A percentile compares a stretch with the other conserved stretches of the same genome.
Conservation (phyloP, 148 eudicot species). For the Agrostemma githago region DNA sequence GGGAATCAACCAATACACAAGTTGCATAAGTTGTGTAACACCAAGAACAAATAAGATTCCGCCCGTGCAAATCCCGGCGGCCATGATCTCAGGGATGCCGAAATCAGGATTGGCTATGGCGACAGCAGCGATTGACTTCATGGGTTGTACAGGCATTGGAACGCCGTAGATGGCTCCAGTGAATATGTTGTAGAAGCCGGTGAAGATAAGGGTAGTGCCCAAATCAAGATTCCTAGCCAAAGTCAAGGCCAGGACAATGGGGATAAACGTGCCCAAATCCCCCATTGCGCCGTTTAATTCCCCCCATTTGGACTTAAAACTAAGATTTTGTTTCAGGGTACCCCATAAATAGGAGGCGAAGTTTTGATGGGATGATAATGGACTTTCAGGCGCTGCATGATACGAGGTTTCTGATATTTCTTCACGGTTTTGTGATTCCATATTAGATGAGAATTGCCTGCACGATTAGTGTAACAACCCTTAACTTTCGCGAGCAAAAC, state of each 20-base stretch:
- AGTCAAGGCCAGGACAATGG: conserved; percentile 72
- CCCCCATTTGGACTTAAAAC: conserved; percentile 63
- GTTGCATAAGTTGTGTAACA: conserved; percentile 68
- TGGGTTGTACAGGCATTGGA: conserved; percentile 95
- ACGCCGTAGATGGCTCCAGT: conserved; percentile 78
- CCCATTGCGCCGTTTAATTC: conserved; percentile 93
- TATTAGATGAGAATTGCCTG: background rate
- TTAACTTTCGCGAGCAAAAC: too few species aligned
- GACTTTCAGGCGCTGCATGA: conserved; percentile 21
- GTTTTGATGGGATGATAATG: conserved; percentile 12
- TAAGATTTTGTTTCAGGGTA: conserved; percentile 40
- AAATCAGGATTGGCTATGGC: conserved; percentile 61
- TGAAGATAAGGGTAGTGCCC: conserved; percentile 83
- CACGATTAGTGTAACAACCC: too few species aligned
- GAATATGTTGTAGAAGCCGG: conserved; percentile 60
- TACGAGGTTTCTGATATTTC: background rate
- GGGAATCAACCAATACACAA: conserved; percentile 67
- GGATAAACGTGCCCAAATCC: conserved; percentile 85
- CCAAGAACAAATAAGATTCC: conserved; percentile 58
- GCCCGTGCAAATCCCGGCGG: conserved; percentile 74
- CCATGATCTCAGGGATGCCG: conserved; percentile 69
- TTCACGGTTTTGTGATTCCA: conserved; percentile 25
- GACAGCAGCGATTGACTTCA: conserved; percentile 83
- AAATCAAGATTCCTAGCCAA: conserved; percentile 64
- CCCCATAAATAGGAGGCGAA: conserved; percentile 20